These are phyloP conservation scores for Kokia cookei DNA, from an alignment of 441 rosid genomes.

Conservation along the genomic window DNA sequence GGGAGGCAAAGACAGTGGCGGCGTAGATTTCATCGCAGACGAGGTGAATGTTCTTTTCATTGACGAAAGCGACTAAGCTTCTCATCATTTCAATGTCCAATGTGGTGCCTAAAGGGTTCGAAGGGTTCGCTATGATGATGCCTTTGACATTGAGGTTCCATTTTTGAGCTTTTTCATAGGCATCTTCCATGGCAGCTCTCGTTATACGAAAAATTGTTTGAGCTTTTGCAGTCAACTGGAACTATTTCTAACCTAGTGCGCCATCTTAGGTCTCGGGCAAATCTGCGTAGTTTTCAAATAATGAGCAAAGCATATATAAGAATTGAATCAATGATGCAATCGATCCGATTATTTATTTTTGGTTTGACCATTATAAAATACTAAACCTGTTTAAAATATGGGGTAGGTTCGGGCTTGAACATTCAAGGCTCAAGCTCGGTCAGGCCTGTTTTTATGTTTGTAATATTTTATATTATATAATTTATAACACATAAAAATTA, in stretches of 20 bases:
- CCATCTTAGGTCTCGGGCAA: slow-evolving; percentile 54
- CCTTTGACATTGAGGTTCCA: slow-evolving; percentile 45
- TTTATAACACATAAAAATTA: too few species aligned
- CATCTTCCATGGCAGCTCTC: slow-evolving; percentile 34
- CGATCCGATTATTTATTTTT: too few species aligned
- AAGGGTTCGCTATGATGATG: slow-evolving; percentile 46
- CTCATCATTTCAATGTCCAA: slow-evolving; percentile 26
- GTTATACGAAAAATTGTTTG: slow-evolving; percentile 45
- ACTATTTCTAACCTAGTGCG: slow-evolving; percentile 42
- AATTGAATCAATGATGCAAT: too few species aligned
- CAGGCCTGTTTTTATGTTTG: too few species aligned
- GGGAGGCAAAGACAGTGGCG: slow-evolving; percentile 40
- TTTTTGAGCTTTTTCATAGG: slow-evolving; percentile 32
- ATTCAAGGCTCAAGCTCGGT: too few species aligned
- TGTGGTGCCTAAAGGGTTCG: slow-evolving; percentile 52
- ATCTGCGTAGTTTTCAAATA: slow-evolving; percentile 22
- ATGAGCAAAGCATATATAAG: too few species aligned
- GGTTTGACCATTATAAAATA: too few species aligned
- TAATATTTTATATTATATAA: too few species aligned
- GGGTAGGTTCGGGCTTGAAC: too few species aligned
- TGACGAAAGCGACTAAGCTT: slow-evolving; percentile 30
- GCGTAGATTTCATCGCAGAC: slow-evolving; percentile 62
- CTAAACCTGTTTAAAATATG: too few species aligned
- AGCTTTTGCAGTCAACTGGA: slow-evolving; percentile 44
- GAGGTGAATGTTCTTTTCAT: slow-evolving; percentile 38